phyloP scores from a whole-genome alignment of 176 grass and related monocot species.

The Chloris gayana region DNA sequence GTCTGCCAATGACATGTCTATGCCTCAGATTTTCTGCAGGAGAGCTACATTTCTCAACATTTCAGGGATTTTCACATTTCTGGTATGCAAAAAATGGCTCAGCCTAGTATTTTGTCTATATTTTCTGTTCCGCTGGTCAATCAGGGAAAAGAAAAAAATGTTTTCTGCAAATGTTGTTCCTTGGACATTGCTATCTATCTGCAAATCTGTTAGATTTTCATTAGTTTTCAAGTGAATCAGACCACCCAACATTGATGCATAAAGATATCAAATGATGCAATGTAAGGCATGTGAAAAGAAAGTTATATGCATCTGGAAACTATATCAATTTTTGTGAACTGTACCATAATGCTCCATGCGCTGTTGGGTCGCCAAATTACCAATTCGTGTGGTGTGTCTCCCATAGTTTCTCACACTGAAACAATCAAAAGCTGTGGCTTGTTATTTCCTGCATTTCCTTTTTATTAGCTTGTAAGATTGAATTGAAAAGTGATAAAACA shows the following conservation, averaged over 20 bases:
- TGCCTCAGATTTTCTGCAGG: conserved; percentile 83
- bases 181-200: conserved; percentile 16
- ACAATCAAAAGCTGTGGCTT: not conserved
- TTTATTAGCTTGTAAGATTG: conserved; percentile 8
- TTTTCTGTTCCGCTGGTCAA: conserved; percentile 1
- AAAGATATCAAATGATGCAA: conserved; percentile 5
- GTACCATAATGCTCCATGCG: not conserved
- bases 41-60: conserved; percentile 73
- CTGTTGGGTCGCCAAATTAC: not conserved
- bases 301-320: not conserved
- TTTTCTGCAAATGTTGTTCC: not conserved
- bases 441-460: conserved; percentile 8
- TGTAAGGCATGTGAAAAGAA: not conserved
- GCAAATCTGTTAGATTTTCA: conserved; percentile 2
- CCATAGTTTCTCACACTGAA: conserved; percentile 13
- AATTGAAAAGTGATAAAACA: conserved; percentile 29
- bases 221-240: conserved; percentile 11
- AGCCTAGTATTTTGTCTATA: not conserved
- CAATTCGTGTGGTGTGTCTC: not conserved
- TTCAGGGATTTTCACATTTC: conserved; percentile 88
- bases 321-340: not conserved
- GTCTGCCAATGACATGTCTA: conserved; percentile 19
- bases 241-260: conserved; percentile 1
- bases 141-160: not conserved
- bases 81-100: conserved; percentile 64